Base-by-base conservation (phyloP, 2,329 filamentous ascomycete genomes). In the Aspergillus sp. region DNA sequence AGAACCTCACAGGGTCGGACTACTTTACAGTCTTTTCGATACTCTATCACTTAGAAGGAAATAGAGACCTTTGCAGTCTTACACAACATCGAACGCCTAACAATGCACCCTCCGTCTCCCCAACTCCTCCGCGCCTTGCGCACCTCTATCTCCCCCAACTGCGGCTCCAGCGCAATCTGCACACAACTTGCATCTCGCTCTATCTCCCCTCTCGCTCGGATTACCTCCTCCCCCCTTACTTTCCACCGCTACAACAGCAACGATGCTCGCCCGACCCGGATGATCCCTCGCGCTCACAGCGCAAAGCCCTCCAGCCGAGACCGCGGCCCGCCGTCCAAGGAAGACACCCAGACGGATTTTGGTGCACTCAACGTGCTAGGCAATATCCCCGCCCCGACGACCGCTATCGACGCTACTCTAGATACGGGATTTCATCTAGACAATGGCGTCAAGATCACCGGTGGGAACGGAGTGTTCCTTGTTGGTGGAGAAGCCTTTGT, bases 401-500 rank as follows among this genome's bases (percentile, higher is more conserved):
- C 92, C 0, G 87, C 88, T 2, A 87, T 99, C 49, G 92, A 97
- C 69, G 87, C 90, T 5, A 96, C 91, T 78, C 86, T 90, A 61
- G 80, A 84, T 61, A 88, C 94, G 69, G 95, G 95, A 1, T 99
- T 99, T 76, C 87, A 90, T 65, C 82, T 99, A 49, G 90, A 95
- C 77, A 96, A 88, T 69, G 92, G 93, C 10, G 80, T 90, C 38
- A 87, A 85, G 56, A 86, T 96, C 30, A 79, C 80, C 1, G 86
- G 86, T 49, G 89, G 89, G 0, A 83, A 86, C 55, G 94, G 92
- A 0, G 85, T 92, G 25, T 74, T 99, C 63, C 82, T 99, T 5
- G 84, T 97, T 1, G 89, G 87, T 43, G 94, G 94, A 5, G 92
- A 98, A 76, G 92, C 89, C 0, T 98, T 97, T 74, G 79, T 82